A percentile compares a stretch with the other conserved stretches of the same genome.
Evolutionary conservation across 495 filamentous ascomycete species (phyloP).

Genomic region (Xylaria grammica): DNA sequence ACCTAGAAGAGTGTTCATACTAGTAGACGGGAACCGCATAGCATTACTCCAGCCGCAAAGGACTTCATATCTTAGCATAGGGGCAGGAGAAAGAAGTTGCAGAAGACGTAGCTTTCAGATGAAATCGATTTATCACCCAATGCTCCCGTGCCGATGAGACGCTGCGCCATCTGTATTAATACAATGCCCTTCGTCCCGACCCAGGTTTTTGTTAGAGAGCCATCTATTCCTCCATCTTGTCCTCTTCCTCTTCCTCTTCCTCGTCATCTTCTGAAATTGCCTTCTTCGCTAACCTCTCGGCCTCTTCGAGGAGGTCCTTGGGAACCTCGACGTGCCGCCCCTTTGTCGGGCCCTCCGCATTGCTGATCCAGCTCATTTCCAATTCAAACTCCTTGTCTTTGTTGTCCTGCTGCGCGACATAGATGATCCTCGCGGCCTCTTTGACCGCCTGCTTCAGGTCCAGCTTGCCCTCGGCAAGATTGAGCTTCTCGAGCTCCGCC

Average conservation of each 20-base stretch:
- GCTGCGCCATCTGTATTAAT: conserved; percentile 18
- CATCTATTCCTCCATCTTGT: conserved; percentile 77
- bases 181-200: conserved; percentile 7
- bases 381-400: conserved; percentile 98
- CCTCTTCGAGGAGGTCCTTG: conserved; percentile 85
- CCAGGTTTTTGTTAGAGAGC: background rate
- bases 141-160: conserved; percentile 11
- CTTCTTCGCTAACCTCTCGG: conserved; percentile 85
- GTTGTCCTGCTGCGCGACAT: conserved; percentile 95
- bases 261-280: conserved; percentile 77
- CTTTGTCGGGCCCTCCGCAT: conserved; percentile 80
- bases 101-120: conserved; percentile 14
- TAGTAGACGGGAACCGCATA: conserved; percentile 13
- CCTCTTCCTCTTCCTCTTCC: conserved; percentile 57
- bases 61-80: conserved; percentile 8
- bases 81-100: background rate
- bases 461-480: conserved; percentile 76
- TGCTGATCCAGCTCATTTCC: conserved; percentile 98
- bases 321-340: conserved; percentile 91
- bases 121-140: conserved; percentile 13
- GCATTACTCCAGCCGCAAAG: conserved; percentile 7
- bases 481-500: conserved; percentile 95
- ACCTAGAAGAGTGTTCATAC: conserved; percentile 9
- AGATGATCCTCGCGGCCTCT: conserved; percentile 95
- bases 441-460: conserved; percentile 87